A percentile compares a stretch with the other conserved stretches of the same genome.
phyloP scores from a whole-genome alignment of 306 rosid species.

The Sicyos edulis region DNA sequence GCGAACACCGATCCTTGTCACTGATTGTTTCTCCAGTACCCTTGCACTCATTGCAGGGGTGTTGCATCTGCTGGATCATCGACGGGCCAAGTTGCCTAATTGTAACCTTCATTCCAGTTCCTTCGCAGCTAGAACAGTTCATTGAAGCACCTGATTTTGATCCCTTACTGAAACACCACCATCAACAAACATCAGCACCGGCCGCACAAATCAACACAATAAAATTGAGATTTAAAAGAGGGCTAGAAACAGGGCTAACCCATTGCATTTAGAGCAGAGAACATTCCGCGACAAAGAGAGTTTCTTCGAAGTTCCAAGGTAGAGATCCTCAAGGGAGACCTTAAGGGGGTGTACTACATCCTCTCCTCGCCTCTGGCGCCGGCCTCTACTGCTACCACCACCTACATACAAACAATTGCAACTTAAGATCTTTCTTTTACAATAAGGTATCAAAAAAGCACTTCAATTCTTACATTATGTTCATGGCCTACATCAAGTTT shows the following conservation, averaged over 20 bases:
- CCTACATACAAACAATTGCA: slow-evolving; percentile 28
- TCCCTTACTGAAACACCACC: slow-evolving; percentile 47
- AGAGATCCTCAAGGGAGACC: slow-evolving; percentile 78
- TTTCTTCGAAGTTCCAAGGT: slow-evolving; percentile 67
- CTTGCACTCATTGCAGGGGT: slow-evolving; percentile 81
- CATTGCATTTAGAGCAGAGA: slow-evolving; percentile 69
- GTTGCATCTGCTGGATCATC: slow-evolving; percentile 88
- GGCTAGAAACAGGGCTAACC: slow-evolving; percentile 33
- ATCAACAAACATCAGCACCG: slow-evolving; percentile 1
- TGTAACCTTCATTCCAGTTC: slow-evolving; percentile 78
- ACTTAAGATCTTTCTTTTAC: neutral
- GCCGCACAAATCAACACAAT: neutral
- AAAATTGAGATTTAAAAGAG: neutral
- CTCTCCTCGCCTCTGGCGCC: slow-evolving; percentile 77
- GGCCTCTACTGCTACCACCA: slow-evolving; percentile 63
- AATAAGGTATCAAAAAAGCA: neutral
- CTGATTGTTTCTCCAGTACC: slow-evolving; percentile 78
- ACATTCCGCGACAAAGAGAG: slow-evolving; percentile 67
- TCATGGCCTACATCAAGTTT: neutral
- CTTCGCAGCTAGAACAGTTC: slow-evolving; percentile 68
- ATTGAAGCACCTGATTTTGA: slow-evolving; percentile 69
- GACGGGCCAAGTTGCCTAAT: slow-evolving; percentile 69
- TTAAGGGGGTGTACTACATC: slow-evolving; percentile 69
- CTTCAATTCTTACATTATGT: neutral
- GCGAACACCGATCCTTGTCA: slow-evolving; percentile 64